Percentiles rank a stretch among this genome's conserved stretches.
These are phyloP conservation scores for barrel medic (Medicago truncatula) DNA, from an alignment of 306 rosid species.

Conservation along the genomic window DNA sequence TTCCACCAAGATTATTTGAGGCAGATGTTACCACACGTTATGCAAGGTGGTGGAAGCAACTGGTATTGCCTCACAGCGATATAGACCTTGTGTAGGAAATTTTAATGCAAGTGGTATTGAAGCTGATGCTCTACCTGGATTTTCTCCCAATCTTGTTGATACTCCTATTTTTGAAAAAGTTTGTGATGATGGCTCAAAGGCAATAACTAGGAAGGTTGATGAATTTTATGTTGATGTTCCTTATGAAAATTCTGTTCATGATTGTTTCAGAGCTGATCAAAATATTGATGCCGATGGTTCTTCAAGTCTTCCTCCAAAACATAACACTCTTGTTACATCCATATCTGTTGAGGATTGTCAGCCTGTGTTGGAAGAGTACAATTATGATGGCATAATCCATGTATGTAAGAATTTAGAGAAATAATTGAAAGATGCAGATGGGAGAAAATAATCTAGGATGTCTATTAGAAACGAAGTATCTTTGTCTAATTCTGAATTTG, in stretches of 20 bases:
- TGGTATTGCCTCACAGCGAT: not conserved
- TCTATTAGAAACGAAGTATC: too few species aligned
- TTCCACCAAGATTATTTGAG: too few species aligned
- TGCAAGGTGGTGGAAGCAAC: slow-evolving; percentile 41
- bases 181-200: not conserved
- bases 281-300: not conserved
- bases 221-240: not conserved
- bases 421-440: not conserved
- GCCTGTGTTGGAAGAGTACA: too few species aligned
- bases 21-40: not conserved
- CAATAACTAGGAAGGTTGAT: not conserved
- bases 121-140: slow-evolving; percentile 22
- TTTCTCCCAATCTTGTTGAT: slow-evolving; percentile 17
- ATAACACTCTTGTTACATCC: too few species aligned
- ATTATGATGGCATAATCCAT: too few species aligned
- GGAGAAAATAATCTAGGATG: too few species aligned
- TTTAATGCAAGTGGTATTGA: slow-evolving; percentile 13
- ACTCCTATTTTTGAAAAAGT: not conserved
- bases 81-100: not conserved
- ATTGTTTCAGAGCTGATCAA: not conserved
- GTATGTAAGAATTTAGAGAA: too few species aligned
- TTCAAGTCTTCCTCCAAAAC: too few species aligned
- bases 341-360: too few species aligned
- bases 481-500: too few species aligned
- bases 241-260: not conserved